Percentiles rank a stretch among this genome's conserved stretches.
phyloP scores from a whole-genome alignment of 345 rosid genomes.

The Brassica cretica region DNA sequence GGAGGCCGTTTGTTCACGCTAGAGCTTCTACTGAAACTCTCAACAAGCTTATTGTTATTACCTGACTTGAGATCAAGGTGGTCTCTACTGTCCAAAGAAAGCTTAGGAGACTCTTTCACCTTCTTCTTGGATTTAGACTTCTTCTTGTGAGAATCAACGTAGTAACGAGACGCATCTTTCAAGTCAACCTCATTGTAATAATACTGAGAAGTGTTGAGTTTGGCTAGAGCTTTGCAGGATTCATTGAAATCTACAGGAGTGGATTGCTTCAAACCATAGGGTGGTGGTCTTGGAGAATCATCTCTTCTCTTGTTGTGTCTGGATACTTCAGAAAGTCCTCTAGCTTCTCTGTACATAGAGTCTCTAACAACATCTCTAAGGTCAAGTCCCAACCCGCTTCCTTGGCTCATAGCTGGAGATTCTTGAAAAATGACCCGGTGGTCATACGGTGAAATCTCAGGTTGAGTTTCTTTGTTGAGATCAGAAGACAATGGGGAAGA shows the following conservation, averaged over 20 bases:
- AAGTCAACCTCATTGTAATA: conserved; percentile 47
- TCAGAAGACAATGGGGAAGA: conserved; percentile 76
- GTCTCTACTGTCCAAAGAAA: conserved; percentile 68
- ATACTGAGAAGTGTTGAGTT: conserved; percentile 66
- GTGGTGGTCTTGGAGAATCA: conserved; percentile 69
- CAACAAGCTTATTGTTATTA: conserved; percentile 25
- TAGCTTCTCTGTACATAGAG: conserved; percentile 83
- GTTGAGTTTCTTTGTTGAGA: conserved; percentile 51
- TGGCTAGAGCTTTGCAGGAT: conserved; percentile 64
- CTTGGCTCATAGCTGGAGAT: conserved; percentile 53
- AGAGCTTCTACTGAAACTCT: conserved; percentile 50
- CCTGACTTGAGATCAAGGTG: conserved; percentile 43
- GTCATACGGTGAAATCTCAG: conserved; percentile 54
- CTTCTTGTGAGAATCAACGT: conserved; percentile 62
- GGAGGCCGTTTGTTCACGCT: conserved; percentile 58
- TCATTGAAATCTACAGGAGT: conserved; percentile 62
- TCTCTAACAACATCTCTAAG: conserved; percentile 88
- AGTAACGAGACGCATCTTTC: conserved; percentile 59
- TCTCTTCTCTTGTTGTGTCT: conserved; percentile 58
- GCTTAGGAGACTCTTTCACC: conserved; percentile 78
- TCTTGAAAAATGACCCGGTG: conserved; percentile 58
- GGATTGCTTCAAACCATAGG: conserved; percentile 53
- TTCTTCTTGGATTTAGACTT: conserved; percentile 55
- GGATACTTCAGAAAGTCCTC: conserved; percentile 57
- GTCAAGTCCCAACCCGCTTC: conserved; percentile 56